Evolutionary conservation across 768 basidiomycete genomes (phyloP).

Genomic region (Rhizopogon rudus): DNA sequence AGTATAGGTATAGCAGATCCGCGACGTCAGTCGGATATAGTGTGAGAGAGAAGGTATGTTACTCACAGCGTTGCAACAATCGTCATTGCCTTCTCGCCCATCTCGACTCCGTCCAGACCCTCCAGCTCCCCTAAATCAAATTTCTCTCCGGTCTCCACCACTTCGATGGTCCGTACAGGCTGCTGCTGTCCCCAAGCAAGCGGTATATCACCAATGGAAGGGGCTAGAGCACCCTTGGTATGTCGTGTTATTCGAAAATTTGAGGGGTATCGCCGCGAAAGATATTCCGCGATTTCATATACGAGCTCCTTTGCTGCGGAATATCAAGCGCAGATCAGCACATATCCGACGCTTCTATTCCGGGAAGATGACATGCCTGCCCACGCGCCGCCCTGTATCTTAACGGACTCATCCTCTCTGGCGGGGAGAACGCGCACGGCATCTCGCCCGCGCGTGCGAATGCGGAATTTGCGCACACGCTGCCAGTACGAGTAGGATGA

Average conservation of each 20-base stretch:
- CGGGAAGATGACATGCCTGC: conserved; percentile 17
- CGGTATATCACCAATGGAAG: conserved; percentile 18
- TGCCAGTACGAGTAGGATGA: conserved; percentile 50
- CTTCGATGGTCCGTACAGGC: conserved; percentile 46
- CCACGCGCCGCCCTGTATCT: conserved; percentile 23
- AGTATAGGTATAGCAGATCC: not conserved
- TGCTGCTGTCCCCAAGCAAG: conserved; percentile 38
- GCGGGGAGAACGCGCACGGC: conserved; percentile 42
- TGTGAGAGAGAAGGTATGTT: not conserved
- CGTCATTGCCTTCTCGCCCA: conserved; percentile 49
- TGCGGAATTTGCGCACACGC: conserved; percentile 51
- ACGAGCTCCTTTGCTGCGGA: conserved; percentile 58
- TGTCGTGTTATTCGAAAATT: conserved; percentile 47
- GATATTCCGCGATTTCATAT: conserved; percentile 64
- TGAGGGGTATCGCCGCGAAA: conserved; percentile 55
- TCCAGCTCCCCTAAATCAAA: conserved; percentile 41
- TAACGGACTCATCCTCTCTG: conserved; percentile 34
- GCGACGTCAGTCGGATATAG: conserved; percentile 2
- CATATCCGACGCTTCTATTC: not conserved
- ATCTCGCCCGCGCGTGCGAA: conserved; percentile 43
- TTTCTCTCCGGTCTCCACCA: conserved; percentile 42
- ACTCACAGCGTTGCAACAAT: conserved; percentile 61
- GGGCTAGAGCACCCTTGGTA: conserved; percentile 2
- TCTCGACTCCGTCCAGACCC: conserved; percentile 14
- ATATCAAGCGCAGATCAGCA: not conserved